Conservation (phyloP, 192 early-diverging fungal species). For the Diversispora eburnea region DNA sequence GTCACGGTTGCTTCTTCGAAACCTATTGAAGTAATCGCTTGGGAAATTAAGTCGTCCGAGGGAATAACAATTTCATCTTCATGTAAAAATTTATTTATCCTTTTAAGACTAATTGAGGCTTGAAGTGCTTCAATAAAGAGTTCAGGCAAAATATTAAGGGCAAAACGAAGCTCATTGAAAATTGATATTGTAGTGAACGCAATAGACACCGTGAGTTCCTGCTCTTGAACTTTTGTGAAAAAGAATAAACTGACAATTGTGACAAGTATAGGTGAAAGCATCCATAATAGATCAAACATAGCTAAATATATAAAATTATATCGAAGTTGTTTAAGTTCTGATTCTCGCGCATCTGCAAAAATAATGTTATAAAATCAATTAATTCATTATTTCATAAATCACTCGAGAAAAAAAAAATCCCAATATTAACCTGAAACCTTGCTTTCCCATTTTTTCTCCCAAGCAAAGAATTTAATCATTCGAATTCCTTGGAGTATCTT, state of each 20-base stretch:
- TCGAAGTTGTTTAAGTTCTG: conserved; percentile 36
- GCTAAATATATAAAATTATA: conserved; percentile 25
- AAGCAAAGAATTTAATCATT: conserved; percentile 92
- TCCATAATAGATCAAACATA: conserved; percentile 48
- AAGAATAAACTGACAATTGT: conserved; percentile 55
- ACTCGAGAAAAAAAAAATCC: neutral
- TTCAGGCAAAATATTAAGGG: conserved; percentile 61
- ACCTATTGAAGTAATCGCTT: conserved; percentile 25
- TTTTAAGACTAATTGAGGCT: conserved; percentile 57
- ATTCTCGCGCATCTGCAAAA: conserved; percentile 35
- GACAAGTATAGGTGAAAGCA: conserved; percentile 57
- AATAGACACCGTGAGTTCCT: conserved; percentile 28
- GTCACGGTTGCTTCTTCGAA: conserved; percentile 51
- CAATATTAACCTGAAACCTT: conserved; percentile 58
- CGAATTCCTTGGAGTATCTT: conserved; percentile 72
- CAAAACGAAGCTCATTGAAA: conserved; percentile 62
- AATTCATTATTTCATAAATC: neutral
- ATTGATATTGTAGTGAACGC: conserved; percentile 69
- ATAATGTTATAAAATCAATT: conserved; percentile 11
- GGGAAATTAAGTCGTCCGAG: conserved; percentile 16
- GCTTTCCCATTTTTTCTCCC: conserved; percentile 58
- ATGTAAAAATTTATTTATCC: conserved; percentile 71
- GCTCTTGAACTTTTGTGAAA: conserved; percentile 58
- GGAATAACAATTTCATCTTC: conserved; percentile 57
- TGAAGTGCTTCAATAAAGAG: conserved; percentile 55